Conservation (phyloP, 192 early-diverging fungal species). For the Rhizophagus clarus region DNA sequence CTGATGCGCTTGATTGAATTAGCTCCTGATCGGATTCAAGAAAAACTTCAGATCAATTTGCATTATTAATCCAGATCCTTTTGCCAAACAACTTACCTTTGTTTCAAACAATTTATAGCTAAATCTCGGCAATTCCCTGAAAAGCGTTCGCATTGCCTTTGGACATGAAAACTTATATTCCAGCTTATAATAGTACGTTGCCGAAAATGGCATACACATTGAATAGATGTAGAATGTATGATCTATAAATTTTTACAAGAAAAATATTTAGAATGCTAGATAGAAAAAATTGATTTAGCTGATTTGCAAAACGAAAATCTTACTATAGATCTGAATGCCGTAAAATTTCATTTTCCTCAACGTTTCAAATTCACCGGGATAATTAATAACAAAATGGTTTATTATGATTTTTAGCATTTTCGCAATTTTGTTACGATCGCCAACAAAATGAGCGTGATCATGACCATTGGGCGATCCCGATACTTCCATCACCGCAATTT, state of each 20-base stretch:
- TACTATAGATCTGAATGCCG: conserved; percentile 12
- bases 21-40: conserved; percentile 2
- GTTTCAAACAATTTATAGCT: neutral
- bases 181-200: neutral
- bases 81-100: neutral
- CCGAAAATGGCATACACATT: neutral
- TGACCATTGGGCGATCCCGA: neutral
- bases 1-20: neutral
- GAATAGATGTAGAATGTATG: neutral
- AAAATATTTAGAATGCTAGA: too few species aligned
- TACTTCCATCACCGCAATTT: neutral
- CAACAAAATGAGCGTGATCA: conserved; percentile 6
- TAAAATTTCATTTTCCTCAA: neutral
- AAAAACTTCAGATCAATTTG: conserved; percentile 12
- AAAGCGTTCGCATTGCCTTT: neutral
- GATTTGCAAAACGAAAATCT: neutral
- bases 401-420: conserved; percentile 9
- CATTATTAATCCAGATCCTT: neutral
- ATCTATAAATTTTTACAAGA: too few species aligned
- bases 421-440: neutral
- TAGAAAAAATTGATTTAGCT: too few species aligned
- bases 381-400: neutral
- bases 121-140: neutral
- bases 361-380: neutral
- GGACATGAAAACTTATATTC: neutral